These are phyloP conservation scores for Fusarium pilosicola DNA, from an alignment of 2,329 filamentous ascomycete species.

Conservation along the genomic window DNA sequence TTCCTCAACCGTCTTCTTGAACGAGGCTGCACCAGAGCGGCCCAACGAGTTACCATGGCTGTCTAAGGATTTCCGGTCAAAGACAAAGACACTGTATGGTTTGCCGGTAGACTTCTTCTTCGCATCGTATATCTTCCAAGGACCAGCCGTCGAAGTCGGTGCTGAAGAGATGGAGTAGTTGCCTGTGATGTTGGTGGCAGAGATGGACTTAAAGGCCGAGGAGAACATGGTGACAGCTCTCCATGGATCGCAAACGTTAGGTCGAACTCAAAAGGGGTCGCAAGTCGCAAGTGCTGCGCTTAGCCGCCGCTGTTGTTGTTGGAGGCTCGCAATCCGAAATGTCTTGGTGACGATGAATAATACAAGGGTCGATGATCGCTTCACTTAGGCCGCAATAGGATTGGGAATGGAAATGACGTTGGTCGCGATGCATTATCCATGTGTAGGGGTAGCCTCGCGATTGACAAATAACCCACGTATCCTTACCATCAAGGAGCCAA, in stretches of 20 bases:
- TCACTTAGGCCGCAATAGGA: constrained; percentile 12
- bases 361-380: constrained; percentile 15
- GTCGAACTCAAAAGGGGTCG: background rate
- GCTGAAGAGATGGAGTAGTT: constrained; percentile 87
- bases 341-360: background rate
- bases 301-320: background rate
- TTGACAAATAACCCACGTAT: constrained; percentile 39
- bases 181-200: constrained; percentile 86
- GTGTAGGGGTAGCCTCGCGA: constrained; percentile 29
- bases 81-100: constrained; percentile 90
- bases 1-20: constrained; percentile 87
- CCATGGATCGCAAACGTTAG: constrained; percentile 44
- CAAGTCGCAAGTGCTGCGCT: background rate
- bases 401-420: constrained; percentile 33
- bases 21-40: constrained; percentile 64
- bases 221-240: constrained; percentile 77
- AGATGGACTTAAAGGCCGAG: constrained; percentile 92
- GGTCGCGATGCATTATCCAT: constrained; percentile 30
- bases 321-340: background rate
- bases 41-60: constrained; percentile 55
- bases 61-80: constrained; percentile 89
- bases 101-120: constrained; percentile 97
- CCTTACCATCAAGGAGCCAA: background rate
- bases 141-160: constrained; percentile 82
- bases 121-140: constrained; percentile 97